Base-by-base conservation (phyloP, 108 stramenopile species). In the Conticribra guillardii region DNA sequence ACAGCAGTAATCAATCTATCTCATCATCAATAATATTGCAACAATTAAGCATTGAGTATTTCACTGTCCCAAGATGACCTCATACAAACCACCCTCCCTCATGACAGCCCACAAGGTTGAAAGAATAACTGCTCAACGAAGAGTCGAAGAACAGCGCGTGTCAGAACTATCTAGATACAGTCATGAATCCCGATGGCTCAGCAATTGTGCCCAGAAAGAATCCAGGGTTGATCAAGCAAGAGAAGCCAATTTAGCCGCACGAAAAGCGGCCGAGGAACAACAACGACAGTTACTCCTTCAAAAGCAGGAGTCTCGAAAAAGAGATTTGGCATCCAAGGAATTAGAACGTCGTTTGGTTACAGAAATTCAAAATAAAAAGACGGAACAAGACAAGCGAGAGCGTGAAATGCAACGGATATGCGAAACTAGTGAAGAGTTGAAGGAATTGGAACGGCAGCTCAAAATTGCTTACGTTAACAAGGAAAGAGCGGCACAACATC, bases 391-490 rank as follows among this genome's bases (percentile, higher is more conserved):
- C n/a, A 64, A 72, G 44, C 55, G 56, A 22, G 85, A 85, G 59
- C 64, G 84, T 23, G 88, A 89, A 64, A 77, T 89, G 18, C 84
- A 83, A 73, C 73, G 83, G 27, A 89, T 89, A 44, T 86, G 85
- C 49, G 81, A 84, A 15, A 64, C 81, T n/a, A 74, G 82, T 55
- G 84, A 82, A 64, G 88, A 89, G 65, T 74, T 89, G 21, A 81
- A 82, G 57, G 85, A 86, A 9, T 69, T 89, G 51, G 88, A 89
- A 65, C 44, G 73, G 19, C 76, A 77, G 30, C 69, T 89, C 30
- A 84, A 86, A 52, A 80, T 81, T 53, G 88, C 88, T 16, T 89
- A 89, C 67, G 71, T 89, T 46, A 86, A 89, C 47, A 89, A 89
- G 68, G 88, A 89, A 65, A 45, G 88, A 51, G 88, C 88, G 22